A percentile compares a stretch with the other conserved stretches of the same genome.
phyloP scores from a whole-genome alignment of 1,284 basidiomycete species.

The Apiotrichum siamense region DNA sequence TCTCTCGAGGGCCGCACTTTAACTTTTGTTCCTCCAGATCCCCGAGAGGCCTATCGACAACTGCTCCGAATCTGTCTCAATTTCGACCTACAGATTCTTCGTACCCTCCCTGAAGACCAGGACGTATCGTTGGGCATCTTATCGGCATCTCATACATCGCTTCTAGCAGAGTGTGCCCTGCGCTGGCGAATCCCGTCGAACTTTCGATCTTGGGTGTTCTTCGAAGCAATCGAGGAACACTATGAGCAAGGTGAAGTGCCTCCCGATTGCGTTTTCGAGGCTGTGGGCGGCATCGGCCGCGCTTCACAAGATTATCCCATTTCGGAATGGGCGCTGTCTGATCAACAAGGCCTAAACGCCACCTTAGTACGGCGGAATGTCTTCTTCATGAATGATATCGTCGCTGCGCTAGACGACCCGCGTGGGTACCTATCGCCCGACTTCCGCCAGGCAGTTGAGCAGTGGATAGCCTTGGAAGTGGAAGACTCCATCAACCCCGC shows the following conservation, averaged over 20 bases:
- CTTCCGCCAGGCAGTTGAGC: conserved; percentile 65
- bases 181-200: conserved; percentile 82
- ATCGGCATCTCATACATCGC: conserved; percentile 69
- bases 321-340: conserved; percentile 70
- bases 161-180: conserved; percentile 80
- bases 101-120: conserved; percentile 85
- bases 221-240: conserved; percentile 79
- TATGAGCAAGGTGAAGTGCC: conserved; percentile 88
- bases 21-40: conserved; percentile 81
- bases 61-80: conserved; percentile 78
- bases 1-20: conserved; percentile 24
- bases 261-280: conserved; percentile 88
- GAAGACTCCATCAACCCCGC: conserved; percentile 49
- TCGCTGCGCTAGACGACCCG: conserved; percentile 15
- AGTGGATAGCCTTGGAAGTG: conserved; percentile 61
- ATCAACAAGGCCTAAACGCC: conserved; percentile 45
- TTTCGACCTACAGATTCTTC: conserved; percentile 82
- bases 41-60: conserved; percentile 74
- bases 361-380: conserved; percentile 23
- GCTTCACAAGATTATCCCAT: conserved; percentile 63
- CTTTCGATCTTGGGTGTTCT: conserved; percentile 71
- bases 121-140: conserved; percentile 93
- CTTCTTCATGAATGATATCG: conserved; percentile 28
- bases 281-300: conserved; percentile 65
- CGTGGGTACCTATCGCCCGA: conserved; percentile 52